These are phyloP conservation scores for Globisporangium alternatum DNA, from an alignment of 352 stramenopile species.

Conservation along the genomic window DNA sequence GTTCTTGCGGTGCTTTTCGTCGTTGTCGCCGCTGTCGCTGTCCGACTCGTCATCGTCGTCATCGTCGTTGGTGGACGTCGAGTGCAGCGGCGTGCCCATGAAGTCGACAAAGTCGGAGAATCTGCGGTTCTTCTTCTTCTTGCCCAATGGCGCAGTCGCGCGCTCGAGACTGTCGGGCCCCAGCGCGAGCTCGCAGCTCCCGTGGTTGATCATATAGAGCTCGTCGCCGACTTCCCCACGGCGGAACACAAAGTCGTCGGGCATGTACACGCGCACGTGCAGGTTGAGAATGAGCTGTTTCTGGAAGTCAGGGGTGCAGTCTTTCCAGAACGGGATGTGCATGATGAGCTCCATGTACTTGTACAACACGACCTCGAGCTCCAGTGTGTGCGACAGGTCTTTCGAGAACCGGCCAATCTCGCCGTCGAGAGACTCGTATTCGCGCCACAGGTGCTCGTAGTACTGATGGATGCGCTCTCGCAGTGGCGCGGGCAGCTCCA, in stretches of 20 bases:
- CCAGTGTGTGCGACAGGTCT: slow-evolving; percentile 57
- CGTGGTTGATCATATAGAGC: background rate
- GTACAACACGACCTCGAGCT: slow-evolving; percentile 64
- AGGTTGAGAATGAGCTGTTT: slow-evolving; percentile 50
- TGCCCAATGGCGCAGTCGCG: no score
- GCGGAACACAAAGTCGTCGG: slow-evolving; percentile 16
- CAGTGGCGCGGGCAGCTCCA: slow-evolving; percentile 41
- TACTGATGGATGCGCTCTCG: slow-evolving; percentile 69
- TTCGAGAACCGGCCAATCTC: slow-evolving; percentile 48
- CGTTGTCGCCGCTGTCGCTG: no score
- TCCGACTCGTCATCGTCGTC: no score
- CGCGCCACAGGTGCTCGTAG: slow-evolving; percentile 62
- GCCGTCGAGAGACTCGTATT: slow-evolving; percentile 65
- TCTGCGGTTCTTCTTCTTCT: no score
- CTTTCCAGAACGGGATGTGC: slow-evolving; percentile 33
- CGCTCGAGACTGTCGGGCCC: no score
- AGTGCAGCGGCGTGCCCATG: no score
- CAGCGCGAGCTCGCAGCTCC: slow-evolving; percentile 42
- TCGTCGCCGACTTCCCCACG: background rate
- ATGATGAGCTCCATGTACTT: slow-evolving; percentile 64
- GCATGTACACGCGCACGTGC: slow-evolving; percentile 51
- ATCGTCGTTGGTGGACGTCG: no score
- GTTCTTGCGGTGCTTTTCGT: no score
- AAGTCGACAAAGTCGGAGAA: no score
- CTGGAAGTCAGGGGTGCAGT: slow-evolving; percentile 49